phyloP scores from a whole-genome alignment of 805 yeast genomes.

The Kodamaea nitidulidarum region DNA sequence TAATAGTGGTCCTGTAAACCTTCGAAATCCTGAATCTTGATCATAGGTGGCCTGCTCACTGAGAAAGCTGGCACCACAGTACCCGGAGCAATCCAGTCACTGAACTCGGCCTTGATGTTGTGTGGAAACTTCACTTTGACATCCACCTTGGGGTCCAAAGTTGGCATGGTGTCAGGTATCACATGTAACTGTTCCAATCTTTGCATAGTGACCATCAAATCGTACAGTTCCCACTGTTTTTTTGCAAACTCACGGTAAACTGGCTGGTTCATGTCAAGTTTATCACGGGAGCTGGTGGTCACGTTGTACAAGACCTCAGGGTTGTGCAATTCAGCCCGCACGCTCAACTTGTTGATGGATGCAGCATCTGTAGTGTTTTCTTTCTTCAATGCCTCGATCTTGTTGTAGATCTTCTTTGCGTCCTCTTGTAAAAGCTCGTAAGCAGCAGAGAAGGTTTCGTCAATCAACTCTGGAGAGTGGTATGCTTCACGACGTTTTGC shows the following conservation, averaged over 20 bases:
- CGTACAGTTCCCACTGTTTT: constrained; percentile 67
- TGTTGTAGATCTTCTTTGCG: constrained; percentile 35
- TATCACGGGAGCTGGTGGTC: constrained; percentile 38
- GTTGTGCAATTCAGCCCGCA: constrained; percentile 66
- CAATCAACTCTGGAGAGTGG: constrained; percentile 63
- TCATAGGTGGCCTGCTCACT: constrained; percentile 71
- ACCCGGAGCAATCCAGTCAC: constrained; percentile 79
- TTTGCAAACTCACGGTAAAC: constrained; percentile 70
- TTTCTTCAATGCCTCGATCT: constrained; percentile 33
- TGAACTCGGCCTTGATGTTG: constrained; percentile 48
- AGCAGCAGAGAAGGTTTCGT: constrained; percentile 70
- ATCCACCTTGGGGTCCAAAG: constrained; percentile 75
- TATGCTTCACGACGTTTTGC: constrained; percentile 47
- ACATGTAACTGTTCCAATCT: constrained; percentile 80
- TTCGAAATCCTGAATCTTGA: constrained; percentile 71
- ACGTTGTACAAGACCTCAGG: constrained; percentile 82
- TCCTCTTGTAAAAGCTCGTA: constrained; percentile 55
- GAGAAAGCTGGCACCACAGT: constrained; percentile 65
- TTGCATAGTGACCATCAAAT: constrained; percentile 81
- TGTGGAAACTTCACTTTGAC: constrained; percentile 74
- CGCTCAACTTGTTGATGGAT: constrained; percentile 30
- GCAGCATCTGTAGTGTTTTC: constrained; percentile 17
- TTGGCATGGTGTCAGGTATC: constrained; percentile 92
- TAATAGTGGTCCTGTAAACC: constrained; percentile 51
- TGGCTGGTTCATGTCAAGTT: constrained; percentile 67